Base-by-base conservation (phyloP, 192 early-diverging fungal species). In the Podila minutissima region DNA sequence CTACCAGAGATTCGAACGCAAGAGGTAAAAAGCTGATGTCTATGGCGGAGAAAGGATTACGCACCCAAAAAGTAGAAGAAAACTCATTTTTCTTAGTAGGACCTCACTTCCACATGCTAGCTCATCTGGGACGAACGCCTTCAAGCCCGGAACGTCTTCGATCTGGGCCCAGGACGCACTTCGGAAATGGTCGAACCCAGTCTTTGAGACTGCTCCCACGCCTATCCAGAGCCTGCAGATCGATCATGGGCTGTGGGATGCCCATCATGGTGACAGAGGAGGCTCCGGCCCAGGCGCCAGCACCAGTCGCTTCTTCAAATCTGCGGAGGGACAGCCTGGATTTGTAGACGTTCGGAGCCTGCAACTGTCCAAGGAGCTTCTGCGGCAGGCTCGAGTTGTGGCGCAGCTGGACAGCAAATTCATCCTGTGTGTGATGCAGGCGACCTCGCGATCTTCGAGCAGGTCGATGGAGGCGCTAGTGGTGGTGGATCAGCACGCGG, bases 401-500 rank as follows among this genome's bases (percentile, higher is more conserved):
- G 84, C 85, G 0, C 94, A 95, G 77, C 66, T 92, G 22, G 93
- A 95, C 71, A 26, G 57, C 29, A 93, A 94, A 69, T 95, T 91
- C 62, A 91, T 95, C 38, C 72, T 85, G 1, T 86, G 86, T 48
- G 62, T 59, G 12, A 64, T 90, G 46, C 28, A 69, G 24, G 31
- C 26, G 35, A 7, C 7, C 10, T 63, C 41, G 19, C 9, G 38
- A 10, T 48, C 49, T 8, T 71, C 26, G 5, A 20, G 13, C 35
- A 31, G 11, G 22, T 26, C 9, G 41, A 26, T 26, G 3, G 49
- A 61, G 10, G 17, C 20, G n/a, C 55, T 95, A 4, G 77, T 92
- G 2, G 67, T 93, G 33, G 82, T 94, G 24, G 94, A 95, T 67
- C 94, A 95, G 74, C 94, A 95, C 84, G 94, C 94, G 24, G 91